Base-by-base conservation (phyloP, 106 monocot species). In the Gastrodia elata region DNA sequence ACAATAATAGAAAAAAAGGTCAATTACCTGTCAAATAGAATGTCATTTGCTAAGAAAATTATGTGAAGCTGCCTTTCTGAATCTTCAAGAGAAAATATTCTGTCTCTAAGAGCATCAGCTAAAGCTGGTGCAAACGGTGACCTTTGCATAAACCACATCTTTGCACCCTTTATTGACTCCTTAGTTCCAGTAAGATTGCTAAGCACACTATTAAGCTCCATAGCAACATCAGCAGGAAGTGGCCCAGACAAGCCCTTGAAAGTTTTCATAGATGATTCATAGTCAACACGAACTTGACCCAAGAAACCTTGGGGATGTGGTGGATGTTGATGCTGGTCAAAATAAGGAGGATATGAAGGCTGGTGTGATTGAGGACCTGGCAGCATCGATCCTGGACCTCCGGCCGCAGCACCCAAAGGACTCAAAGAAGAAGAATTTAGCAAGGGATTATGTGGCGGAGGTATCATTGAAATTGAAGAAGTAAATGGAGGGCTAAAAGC, bases 151-250 rank as follows among this genome's bases (percentile, higher is more conserved):
- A 96, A 96, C 95, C 95, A 96, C 65, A 77, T 82, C 75, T 96
- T 96, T n/a, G 95, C 95, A 6, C 91, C 95, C 70, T 92, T 96
- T 39, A 96, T 96, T 11, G 95, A 92, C 55, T 96, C 95, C 72
- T 96, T 96, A 3, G 92, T 96, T 22, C 95, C 95, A 30, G 77
- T 89, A 24, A 96, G 82, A 49, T 74, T 82, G 36, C n/a, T 78
- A 38, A 92, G 80, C 39, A 92, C 92, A 14, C 57, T 71, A 38
- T 86, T 82, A 36, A 92, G 87, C 81, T 96, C 95, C 0, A 75
- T 87, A 34, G 89, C 87, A 76, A 96, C 91, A 78, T 96, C 95
- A 72, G 89, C 72, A 15, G 95, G 95, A 72, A 96, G 87, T 40
- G 87, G 87, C 16, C 91, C 94, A 0, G 89, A 70, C 10, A 91